These are phyloP conservation scores for Curvularia sp. DNA, from an alignment of 2,329 filamentous ascomycete species.

Conservation along the genomic window DNA sequence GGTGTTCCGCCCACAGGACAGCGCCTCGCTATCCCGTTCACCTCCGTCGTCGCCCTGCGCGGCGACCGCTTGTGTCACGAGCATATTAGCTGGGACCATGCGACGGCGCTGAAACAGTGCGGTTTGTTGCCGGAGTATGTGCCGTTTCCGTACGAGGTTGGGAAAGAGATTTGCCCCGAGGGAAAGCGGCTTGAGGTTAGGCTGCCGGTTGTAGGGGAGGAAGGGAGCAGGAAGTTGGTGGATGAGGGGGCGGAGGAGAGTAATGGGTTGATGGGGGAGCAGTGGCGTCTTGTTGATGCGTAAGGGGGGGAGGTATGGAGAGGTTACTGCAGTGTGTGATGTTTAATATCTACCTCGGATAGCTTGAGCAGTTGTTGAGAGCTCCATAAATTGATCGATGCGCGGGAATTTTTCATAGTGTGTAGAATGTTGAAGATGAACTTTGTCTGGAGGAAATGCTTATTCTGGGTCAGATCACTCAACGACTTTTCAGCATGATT, in stretches of 20 bases:
- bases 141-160: slow-evolving; percentile 59
- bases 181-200: slow-evolving; percentile 63
- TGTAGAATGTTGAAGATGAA: neutral
- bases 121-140: slow-evolving; percentile 70
- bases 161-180: slow-evolving; percentile 40
- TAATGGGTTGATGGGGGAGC: slow-evolving; percentile 62
- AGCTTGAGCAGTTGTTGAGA: neutral
- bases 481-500: too few relatives aligned
- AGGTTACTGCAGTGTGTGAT: neutral
- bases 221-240: slow-evolving; percentile 60
- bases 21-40: slow-evolving; percentile 66
- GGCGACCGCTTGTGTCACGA: slow-evolving; percentile 74
- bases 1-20: slow-evolving; percentile 43
- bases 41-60: slow-evolving; percentile 69
- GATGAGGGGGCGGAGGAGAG: slow-evolving; percentile 58
- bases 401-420: neutral
- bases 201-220: slow-evolving; percentile 66
- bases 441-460: neutral
- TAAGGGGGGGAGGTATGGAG: slow-evolving; percentile 5
- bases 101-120: slow-evolving; percentile 66
- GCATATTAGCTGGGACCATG: slow-evolving; percentile 75
- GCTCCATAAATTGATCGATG: neutral
- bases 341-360: neutral
- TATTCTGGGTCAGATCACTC: too few relatives aligned
- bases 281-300: slow-evolving; percentile 38